Base-by-base conservation (phyloP, 2,329 filamentous ascomycete genomes). In the Cephalotrichum gorgonifer region DNA sequence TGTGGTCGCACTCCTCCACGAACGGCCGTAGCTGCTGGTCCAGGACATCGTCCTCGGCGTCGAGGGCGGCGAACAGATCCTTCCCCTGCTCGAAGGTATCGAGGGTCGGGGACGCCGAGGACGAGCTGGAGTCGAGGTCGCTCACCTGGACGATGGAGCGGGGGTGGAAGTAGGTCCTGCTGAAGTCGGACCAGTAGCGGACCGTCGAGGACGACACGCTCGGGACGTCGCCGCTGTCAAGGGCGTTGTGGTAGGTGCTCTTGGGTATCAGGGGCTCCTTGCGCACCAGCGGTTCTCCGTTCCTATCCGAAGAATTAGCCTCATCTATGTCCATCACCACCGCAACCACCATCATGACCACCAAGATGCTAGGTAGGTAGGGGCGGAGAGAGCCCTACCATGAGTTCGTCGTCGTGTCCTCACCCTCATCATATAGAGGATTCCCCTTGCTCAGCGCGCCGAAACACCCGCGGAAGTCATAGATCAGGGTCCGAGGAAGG, bases 161-260 rank as follows among this genome's bases (percentile, higher is more conserved):
- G 8, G 93, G 93, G 62, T 97, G 90, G 62, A 86, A 96, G 66
- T 82, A 98, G n/a, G 93, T 78, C 25, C 88, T 81, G 56, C 88
- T 94, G 66, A 89, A 97, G 65, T 98, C 93, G 28, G 89, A 95
- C 91, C 93, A 98, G 68, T 93, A 97, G 48, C 88, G 80, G n/a
- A 97, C 86, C 11, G 79, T 77, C 6, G 81, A 77, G 1, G 81
- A 73, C 1, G 76, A 84, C 20, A 95, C 74, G 47, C 72, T 68
- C 0, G 85, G 76, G 3, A 77, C 64, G 5, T 76, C 62, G 22
- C 88, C 89, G 27, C 79, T 67, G 56, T 96, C 86, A 3, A 97
- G 78, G 54, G 81, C 85, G 58, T 79, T 75, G 60, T 94, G 88
- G 63, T 95, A 97, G 43, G 80, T 72, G 60, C 79, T 88, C 51